These are phyloP conservation scores for Penicillium steckii DNA, from an alignment of 495 filamentous ascomycete genomes.

Conservation along the genomic window DNA sequence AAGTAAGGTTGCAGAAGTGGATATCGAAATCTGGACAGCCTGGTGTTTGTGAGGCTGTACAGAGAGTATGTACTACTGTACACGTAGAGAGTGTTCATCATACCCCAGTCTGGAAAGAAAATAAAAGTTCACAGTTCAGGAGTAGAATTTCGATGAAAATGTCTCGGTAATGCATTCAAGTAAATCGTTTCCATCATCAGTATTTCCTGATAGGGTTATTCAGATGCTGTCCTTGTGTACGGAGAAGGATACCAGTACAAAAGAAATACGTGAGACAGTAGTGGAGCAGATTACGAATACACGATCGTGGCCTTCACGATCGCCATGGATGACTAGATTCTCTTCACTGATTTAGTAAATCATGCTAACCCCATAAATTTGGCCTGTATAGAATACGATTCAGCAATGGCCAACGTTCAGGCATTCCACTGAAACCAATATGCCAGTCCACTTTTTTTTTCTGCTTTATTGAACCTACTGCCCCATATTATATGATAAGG, in stretches of 20 bases:
- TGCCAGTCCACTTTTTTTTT: too few relatives aligned
- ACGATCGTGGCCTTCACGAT: background rate
- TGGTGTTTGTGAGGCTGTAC: background rate
- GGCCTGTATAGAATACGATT: too few relatives aligned
- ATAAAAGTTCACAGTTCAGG: background rate
- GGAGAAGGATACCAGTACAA: too few relatives aligned
- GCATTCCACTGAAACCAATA: too few relatives aligned
- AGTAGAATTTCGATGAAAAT: background rate
- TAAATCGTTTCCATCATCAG: background rate
- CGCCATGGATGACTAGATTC: constrained; percentile 7
- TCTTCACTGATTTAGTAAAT: too few relatives aligned
- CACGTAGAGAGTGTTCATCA: too few relatives aligned
- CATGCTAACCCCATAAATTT: too few relatives aligned
- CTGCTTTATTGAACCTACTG: too few relatives aligned
- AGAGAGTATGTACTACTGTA: background rate
- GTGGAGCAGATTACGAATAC: background rate
- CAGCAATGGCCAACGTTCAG: too few relatives aligned
- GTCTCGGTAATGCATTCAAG: too few relatives aligned
- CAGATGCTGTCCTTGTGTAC: background rate
- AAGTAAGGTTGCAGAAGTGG: background rate
- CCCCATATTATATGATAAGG: too few relatives aligned
- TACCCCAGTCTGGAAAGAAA: background rate
- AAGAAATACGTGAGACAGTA: background rate
- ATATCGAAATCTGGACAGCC: background rate
- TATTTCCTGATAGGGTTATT: background rate